These are phyloP conservation scores for Yamadazyma ubonensis DNA, from an alignment of 805 yeast genomes.

Conservation along the genomic window DNA sequence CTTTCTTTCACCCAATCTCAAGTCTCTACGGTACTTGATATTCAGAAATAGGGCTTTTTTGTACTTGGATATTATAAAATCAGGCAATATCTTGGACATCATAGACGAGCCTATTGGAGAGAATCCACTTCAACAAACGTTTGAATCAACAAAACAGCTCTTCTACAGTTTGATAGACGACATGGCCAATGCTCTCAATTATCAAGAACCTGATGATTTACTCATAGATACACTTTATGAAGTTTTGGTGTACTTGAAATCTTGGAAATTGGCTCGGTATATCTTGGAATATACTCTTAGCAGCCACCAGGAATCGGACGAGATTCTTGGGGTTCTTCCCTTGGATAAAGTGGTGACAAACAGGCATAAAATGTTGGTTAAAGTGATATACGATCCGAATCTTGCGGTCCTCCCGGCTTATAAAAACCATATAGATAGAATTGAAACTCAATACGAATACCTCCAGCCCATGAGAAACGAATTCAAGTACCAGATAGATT, in stretches of 20 bases:
- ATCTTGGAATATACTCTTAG: slow-evolving; percentile 59
- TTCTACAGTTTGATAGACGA: slow-evolving; percentile 58
- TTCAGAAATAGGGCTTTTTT: slow-evolving; percentile 81
- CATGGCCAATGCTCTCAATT: slow-evolving; percentile 60
- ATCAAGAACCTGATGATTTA: slow-evolving; percentile 64
- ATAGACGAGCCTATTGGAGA: slow-evolving; percentile 21
- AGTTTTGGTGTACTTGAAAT: slow-evolving; percentile 50
- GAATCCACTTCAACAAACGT: too few species aligned
- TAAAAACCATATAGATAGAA: not conserved
- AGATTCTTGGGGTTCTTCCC: slow-evolving; percentile 31
- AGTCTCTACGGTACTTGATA: slow-evolving; percentile 71
- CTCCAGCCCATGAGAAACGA: slow-evolving; percentile 28
- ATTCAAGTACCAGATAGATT: slow-evolving; percentile 6
- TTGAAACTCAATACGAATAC: slow-evolving; percentile 21
- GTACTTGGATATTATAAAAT: slow-evolving; percentile 42
- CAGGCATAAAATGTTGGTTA: not conserved
- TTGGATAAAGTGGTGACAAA: slow-evolving; percentile 14
- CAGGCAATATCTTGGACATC: slow-evolving; percentile 11
- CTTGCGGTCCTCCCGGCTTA: not conserved
- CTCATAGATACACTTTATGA: slow-evolving; percentile 51
- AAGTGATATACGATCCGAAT: not conserved
- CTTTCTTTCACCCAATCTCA: slow-evolving; percentile 64
- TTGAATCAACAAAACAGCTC: slow-evolving; percentile 14
- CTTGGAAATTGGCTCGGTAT: slow-evolving; percentile 50
- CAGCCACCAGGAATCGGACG: slow-evolving; percentile 43